These are phyloP conservation scores for Aspergillus thermomutatus DNA, from an alignment of 2,329 filamentous ascomycete genomes.

Conservation along the genomic window DNA sequence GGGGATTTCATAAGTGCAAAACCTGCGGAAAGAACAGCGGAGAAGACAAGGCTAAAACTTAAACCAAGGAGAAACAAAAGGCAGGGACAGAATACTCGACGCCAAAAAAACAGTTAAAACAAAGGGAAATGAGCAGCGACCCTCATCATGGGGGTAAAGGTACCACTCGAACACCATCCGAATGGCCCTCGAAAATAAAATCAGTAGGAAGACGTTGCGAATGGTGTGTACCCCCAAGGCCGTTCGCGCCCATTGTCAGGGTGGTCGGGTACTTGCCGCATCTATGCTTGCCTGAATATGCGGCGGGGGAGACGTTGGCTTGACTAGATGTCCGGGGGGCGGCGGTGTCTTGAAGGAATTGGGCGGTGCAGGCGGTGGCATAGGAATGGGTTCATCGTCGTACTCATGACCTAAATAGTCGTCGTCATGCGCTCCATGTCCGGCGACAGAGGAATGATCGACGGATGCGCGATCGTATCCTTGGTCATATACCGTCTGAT, in stretches of 20 bases:
- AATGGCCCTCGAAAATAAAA: not conserved
- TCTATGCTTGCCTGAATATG: constrained; percentile 25
- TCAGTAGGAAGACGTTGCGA: not conserved
- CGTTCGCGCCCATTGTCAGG: constrained; percentile 21
- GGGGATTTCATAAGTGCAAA: constrained; percentile 19
- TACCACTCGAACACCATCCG: not conserved
- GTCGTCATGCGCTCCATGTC: constrained; percentile 46
- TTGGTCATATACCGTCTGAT: constrained; percentile 36
- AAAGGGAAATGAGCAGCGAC: not conserved
- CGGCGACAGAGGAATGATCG: constrained; percentile 38
- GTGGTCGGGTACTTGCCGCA: constrained; percentile 28
- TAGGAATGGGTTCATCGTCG: constrained; percentile 46
- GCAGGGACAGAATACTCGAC: constrained; percentile 1
- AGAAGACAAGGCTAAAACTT: constrained; percentile 2
- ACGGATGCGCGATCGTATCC: constrained; percentile 39
- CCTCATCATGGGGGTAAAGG: not conserved
- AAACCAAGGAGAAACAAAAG: constrained; percentile 4
- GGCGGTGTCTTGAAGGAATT: constrained; percentile 65
- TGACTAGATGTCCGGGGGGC: constrained; percentile 56
- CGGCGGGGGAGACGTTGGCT: constrained; percentile 14
- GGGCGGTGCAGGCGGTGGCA: constrained; percentile 46
- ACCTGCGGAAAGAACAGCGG: constrained; percentile 7
- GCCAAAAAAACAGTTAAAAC: not conserved
- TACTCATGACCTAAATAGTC: constrained; percentile 50
- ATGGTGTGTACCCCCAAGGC: not conserved